Evolutionary conservation across 2,329 filamentous ascomycete species (phyloP), one percentile per base, ranked within the genome.

Genomic region (Aspergillus niger): DNA sequence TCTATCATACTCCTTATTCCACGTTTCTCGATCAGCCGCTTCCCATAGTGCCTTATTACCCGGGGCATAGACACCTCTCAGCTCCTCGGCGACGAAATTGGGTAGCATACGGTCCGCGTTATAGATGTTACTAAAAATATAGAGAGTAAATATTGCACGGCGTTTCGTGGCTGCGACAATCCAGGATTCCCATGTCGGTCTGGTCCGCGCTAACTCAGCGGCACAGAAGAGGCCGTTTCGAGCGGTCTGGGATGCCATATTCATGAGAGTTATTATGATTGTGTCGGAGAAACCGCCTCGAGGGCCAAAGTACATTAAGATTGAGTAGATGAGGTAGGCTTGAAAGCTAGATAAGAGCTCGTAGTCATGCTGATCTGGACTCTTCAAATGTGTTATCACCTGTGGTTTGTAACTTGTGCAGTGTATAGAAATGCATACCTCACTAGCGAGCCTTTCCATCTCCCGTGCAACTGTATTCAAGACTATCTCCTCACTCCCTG

Each of bases 171-270:
- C 82, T 0, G 79, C 79, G 0, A 83, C 68, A 4, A 85, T 79
- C 84, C 84, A 86, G 1, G 76, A 72, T 59, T 84, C 82, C 84
- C 83, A 85, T 6, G 57, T 70, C 0, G 83, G 83, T 2, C 78
- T 75, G 0, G 67, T 60, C 0, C 70, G 70, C 2, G 71, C 59
- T 13, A 72, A 67, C 57, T 85, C 83, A 0, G 78, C 77, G 0
- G 62, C 39, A 49, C 80, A 84, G 8, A 79, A 67, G 1, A 85
- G 75, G 0, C 83, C 83, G 36, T 69, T 68, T 2, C 70, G 71
- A 7, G 75, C 72, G 5, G 72, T 72, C 0, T 70, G 66, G 58
- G 76, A 80, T 5, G 83, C 82, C 15, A 85, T 62, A 5, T 82
- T 79, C 69, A 85, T 82, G 1, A 85, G 74, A 10, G 79, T 80